Conservation (phyloP, 495 filamentous ascomycete species). For the Talaromyces liani region DNA sequence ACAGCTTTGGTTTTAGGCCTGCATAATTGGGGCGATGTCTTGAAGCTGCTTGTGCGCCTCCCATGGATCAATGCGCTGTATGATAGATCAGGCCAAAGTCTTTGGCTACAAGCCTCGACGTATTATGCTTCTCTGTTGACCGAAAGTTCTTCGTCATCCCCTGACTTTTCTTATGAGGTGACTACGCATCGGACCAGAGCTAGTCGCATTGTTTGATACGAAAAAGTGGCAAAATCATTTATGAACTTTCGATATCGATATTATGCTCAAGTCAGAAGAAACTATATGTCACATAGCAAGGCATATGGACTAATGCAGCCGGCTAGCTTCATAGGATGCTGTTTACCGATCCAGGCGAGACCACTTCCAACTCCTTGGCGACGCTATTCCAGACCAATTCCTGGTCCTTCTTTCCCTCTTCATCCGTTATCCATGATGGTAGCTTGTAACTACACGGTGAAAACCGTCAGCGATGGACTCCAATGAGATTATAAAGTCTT, state of each 20-base stretch:
- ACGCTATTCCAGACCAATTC: conserved; percentile 31
- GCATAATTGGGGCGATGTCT: not conserved
- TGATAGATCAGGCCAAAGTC: not conserved
- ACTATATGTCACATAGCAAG: not conserved
- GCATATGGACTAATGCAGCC: not conserved
- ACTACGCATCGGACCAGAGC: not conserved
- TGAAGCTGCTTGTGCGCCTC: not conserved
- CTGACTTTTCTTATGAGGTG: not conserved
- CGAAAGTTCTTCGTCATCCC: not conserved
- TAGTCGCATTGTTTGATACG: not conserved
- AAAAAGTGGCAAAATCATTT: not conserved
- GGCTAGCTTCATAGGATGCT: not conserved
- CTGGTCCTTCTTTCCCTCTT: conserved; percentile 29
- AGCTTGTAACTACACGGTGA: conserved; percentile 7
- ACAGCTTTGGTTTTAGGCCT: not conserved
- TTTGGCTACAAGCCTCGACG: not conserved
- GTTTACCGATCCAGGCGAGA: conserved; percentile 12
- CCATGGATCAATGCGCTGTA: conserved; percentile 2
- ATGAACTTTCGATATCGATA: not conserved
- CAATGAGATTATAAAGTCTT: not conserved
- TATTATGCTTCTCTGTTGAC: not conserved
- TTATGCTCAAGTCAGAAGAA: not conserved
- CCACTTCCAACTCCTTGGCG: conserved; percentile 12
- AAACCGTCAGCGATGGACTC: not conserved
- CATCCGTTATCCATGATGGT: conserved; percentile 19